A percentile compares a stretch with the other conserved stretches of the same genome.
Evolutionary conservation across 208 protist genomes (phyloP).

Genomic region (Paratrypanosoma confusum): DNA sequence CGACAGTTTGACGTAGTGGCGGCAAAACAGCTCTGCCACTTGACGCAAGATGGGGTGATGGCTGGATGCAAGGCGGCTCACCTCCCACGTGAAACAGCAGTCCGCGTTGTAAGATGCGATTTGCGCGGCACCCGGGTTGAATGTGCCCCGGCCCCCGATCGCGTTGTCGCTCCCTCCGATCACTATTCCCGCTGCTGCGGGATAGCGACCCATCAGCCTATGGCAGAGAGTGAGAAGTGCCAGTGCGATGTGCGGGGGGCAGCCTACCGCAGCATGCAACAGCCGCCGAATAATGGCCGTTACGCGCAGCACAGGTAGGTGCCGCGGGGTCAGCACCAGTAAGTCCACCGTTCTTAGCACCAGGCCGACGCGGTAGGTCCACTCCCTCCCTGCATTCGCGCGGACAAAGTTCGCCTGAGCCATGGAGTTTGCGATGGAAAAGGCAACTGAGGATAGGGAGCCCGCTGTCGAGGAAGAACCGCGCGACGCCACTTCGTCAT

Average conservation of each 20-base stretch:
- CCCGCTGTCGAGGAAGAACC: conserved; percentile 77
- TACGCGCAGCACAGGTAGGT: conserved; percentile 69
- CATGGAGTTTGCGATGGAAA: conserved; percentile 88
- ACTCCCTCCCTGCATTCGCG: conserved; percentile 72
- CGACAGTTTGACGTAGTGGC: conserved; percentile 71
- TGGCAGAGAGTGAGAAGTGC: conserved; percentile 68
- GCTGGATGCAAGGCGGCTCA: conserved; percentile 54
- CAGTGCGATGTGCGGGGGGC: conserved; percentile 78
- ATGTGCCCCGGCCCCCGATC: conserved; percentile 70
- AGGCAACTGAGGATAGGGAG: conserved; percentile 82
- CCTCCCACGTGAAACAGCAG: conserved; percentile 84
- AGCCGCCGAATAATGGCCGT: conserved; percentile 80
- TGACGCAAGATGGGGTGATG: conserved; percentile 80
- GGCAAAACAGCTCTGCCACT: conserved; percentile 66
- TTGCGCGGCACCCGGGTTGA: conserved; percentile 77
- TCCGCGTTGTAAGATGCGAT: conserved; percentile 75
- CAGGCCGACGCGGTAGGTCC: conserved; percentile 79
- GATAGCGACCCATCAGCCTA: conserved; percentile 73
- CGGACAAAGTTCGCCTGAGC: conserved; percentile 68
- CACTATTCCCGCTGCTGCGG: conserved; percentile 61
- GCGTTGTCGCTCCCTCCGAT: conserved; percentile 85
- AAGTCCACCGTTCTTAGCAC: conserved; percentile 82
- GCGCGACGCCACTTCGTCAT: conserved; percentile 67
- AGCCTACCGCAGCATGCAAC: conserved; percentile 45
- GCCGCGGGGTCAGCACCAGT: conserved; percentile 84